These are phyloP conservation scores for Breynia disticha DNA, from an alignment of 441 rosid genomes.

Conservation along the genomic window DNA sequence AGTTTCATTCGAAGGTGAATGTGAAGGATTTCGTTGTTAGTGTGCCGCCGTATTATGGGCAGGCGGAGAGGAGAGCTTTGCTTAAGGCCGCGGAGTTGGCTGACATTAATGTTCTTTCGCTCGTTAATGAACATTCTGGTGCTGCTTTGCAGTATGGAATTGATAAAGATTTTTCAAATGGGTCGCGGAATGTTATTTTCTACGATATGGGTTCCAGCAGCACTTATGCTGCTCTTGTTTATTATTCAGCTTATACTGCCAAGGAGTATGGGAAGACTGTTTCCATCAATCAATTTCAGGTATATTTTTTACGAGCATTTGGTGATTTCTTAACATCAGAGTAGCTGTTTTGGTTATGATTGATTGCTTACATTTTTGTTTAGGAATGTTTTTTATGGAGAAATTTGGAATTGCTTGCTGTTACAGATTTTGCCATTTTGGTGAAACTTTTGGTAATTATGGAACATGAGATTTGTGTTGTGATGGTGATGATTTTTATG, in stretches of 20 bases:
- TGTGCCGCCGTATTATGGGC: conserved; percentile 91
- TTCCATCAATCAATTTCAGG: conserved; percentile 89
- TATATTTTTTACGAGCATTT: conserved; percentile 11
- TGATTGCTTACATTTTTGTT: no score
- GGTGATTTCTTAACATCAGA: no score
- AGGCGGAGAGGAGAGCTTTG: conserved; percentile 89
- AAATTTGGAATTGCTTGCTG: no score
- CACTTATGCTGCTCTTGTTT: conserved; percentile 78
- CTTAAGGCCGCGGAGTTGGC: conserved; percentile 81
- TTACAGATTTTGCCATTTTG: no score
- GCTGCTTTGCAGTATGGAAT: conserved; percentile 98
- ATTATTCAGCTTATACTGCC: conserved; percentile 69
- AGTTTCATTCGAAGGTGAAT: conserved; percentile 56
- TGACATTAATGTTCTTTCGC: conserved; percentile 70
- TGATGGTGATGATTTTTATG: neutral
- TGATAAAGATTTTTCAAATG: conserved; percentile 84
- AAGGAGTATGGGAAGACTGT: conserved; percentile 84
- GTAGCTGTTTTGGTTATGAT: no score
- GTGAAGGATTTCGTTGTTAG: conserved; percentile 69
- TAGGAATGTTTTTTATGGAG: no score
- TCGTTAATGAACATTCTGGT: conserved; percentile 81
- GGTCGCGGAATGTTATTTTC: conserved; percentile 71
- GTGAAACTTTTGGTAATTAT: no score
- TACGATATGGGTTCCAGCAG: conserved; percentile 93
- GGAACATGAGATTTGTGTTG: neutral